These are phyloP conservation scores for Caloboletus inedulis DNA, from an alignment of 1,284 basidiomycete genomes.

Conservation along the genomic window DNA sequence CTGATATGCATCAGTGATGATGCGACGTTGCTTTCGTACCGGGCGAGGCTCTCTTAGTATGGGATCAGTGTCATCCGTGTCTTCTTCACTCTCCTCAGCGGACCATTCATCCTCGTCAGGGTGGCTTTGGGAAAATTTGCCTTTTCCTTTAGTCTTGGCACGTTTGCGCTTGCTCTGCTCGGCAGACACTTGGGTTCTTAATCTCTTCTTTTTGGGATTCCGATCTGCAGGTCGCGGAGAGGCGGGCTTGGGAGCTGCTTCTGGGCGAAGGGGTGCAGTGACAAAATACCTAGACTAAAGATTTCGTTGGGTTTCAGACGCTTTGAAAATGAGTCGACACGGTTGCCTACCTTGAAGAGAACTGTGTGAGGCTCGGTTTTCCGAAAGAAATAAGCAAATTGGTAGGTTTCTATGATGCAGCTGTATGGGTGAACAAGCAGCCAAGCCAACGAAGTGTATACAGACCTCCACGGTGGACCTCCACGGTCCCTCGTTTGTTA, in stretches of 20 bases:
- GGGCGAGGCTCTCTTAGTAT: slow-evolving; percentile 21
- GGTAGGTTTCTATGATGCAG: slow-evolving; percentile 57
- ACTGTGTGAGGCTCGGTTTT: slow-evolving; percentile 71
- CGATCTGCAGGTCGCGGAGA: neutral
- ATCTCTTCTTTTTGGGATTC: slow-evolving; percentile 24
- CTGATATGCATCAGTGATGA: slow-evolving; percentile 17
- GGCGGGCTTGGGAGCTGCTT: slow-evolving; percentile 5
- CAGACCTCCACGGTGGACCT: slow-evolving; percentile 72
- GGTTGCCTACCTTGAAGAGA: slow-evolving; percentile 57
- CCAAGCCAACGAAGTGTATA: neutral
- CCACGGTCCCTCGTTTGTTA: slow-evolving; percentile 59
- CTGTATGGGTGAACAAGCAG: neutral
- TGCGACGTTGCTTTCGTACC: slow-evolving; percentile 28
- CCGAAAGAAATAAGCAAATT: slow-evolving; percentile 80
- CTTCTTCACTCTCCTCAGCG: slow-evolving; percentile 26
- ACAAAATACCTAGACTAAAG: slow-evolving; percentile 53
- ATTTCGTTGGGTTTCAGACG: slow-evolving; percentile 14
- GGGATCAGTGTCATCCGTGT: slow-evolving; percentile 6
- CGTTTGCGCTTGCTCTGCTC: slow-evolving; percentile 40
- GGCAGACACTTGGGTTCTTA: slow-evolving; percentile 10
- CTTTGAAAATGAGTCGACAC: neutral
- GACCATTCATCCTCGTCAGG: slow-evolving; percentile 27
- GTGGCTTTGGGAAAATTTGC: slow-evolving; percentile 28
- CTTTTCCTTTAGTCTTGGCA: slow-evolving; percentile 44
- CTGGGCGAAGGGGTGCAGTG: slow-evolving; percentile 37